Evolutionary conservation across 495 filamentous ascomycete genomes (phyloP).

Genomic region (Penicillium coffeae): DNA sequence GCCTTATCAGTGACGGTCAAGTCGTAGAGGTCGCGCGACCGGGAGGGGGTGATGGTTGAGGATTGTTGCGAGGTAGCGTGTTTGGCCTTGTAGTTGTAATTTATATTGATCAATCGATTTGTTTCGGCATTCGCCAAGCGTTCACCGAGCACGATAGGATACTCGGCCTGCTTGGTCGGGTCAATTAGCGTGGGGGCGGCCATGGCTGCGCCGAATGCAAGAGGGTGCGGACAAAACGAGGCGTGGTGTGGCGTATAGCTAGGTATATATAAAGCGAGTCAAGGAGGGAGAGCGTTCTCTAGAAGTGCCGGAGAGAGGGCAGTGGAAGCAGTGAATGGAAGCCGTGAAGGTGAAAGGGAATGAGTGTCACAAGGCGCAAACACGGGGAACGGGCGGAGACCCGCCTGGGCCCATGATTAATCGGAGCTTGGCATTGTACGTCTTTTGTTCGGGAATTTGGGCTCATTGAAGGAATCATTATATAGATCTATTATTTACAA

Average conservation of each 20-base stretch:
- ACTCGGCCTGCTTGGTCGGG: constrained; percentile 48
- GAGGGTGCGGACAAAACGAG: neutral
- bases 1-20: constrained; percentile 50
- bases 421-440: constrained; percentile 7
- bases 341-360: constrained; percentile 4
- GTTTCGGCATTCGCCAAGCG: constrained; percentile 27
- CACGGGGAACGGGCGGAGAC: constrained; percentile 19
- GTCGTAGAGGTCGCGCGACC: constrained; percentile 39
- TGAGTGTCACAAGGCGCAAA: constrained; percentile 8
- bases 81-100: constrained; percentile 54
- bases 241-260: neutral
- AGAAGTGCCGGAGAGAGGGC: neutral
- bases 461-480: neutral
- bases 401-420: neutral
- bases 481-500: neutral
- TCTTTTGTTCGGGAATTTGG: neutral
- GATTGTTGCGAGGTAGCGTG: constrained; percentile 38
- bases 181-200: constrained; percentile 42
- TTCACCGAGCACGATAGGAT: constrained; percentile 44
- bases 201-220: constrained; percentile 23
- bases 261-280: neutral
- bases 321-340: neutral
- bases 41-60: constrained; percentile 37
- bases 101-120: constrained; percentile 36
- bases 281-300: neutral